phyloP scores from a whole-genome alignment of 2,329 filamentous ascomycete genomes.

The Apiospora kogelbergensis region DNA sequence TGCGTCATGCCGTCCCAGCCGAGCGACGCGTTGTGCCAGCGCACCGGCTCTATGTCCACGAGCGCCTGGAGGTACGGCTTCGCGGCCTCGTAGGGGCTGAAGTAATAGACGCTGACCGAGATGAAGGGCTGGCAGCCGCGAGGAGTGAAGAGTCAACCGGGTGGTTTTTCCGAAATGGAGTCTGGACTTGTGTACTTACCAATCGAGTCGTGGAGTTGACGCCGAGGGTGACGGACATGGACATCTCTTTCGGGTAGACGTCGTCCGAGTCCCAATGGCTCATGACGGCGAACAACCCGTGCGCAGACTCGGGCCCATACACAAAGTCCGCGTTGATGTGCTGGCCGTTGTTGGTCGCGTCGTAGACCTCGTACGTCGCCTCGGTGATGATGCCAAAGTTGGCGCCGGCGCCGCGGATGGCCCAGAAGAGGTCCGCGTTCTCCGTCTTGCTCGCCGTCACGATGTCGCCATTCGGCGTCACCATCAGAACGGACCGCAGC shows the following conservation, averaged over 20 bases:
- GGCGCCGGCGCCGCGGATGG: conserved; percentile 21
- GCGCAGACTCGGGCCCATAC: background rate
- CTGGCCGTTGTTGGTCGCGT: conserved; percentile 11
- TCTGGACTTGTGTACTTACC: background rate
- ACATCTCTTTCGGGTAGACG: background rate
- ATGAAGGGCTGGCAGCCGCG: background rate
- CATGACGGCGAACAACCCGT: background rate
- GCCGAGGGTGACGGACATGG: background rate
- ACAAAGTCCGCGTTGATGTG: conserved; percentile 13
- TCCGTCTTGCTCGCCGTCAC: conserved; percentile 13
- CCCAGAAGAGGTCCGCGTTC: conserved; percentile 24
- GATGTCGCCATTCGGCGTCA: conserved; percentile 19
- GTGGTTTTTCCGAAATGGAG: background rate
- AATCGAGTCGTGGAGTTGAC: background rate
- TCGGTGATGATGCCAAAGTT: conserved; percentile 16
- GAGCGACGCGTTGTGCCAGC: background rate
- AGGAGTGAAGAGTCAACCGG: background rate
- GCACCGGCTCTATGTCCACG: background rate
- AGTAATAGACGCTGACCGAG: background rate
- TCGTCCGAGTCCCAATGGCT: background rate
- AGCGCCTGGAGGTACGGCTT: background rate
- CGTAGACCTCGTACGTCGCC: background rate
- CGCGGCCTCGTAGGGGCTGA: background rate
- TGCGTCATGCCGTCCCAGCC: background rate
- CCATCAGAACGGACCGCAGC: conserved; percentile 10